Evolutionary conservation across 1,139 yeast species (phyloP).

Genomic region (Magnusiomyces fungicola): DNA sequence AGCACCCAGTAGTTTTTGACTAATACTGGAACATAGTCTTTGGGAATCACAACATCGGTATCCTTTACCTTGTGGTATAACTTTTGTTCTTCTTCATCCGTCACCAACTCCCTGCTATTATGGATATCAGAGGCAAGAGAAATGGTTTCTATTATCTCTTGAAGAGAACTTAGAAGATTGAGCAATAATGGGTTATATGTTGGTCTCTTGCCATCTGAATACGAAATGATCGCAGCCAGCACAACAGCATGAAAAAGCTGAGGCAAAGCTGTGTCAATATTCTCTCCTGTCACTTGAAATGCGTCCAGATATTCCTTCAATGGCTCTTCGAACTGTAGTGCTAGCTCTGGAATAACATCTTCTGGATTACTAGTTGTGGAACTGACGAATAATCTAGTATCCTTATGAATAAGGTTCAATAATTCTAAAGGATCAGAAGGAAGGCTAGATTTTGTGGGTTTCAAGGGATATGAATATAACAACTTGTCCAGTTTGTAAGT

Average conservation of each 20-base stretch:
- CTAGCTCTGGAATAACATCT: neutral
- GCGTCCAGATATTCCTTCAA: neutral
- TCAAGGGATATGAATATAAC: neutral
- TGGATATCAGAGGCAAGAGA: slow-evolving; percentile 9
- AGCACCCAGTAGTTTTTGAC: slow-evolving; percentile 21
- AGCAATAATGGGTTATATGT: slow-evolving; percentile 27
- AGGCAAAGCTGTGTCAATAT: neutral
- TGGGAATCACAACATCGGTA: neutral
- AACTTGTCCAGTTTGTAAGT: neutral
- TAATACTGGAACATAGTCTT: slow-evolving; percentile 6
- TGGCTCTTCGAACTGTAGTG: neutral
- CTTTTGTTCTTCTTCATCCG: too few relatives aligned
- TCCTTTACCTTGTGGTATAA: neutral
- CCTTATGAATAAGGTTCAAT: neutral
- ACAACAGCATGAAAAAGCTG: neutral
- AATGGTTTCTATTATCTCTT: slow-evolving; percentile 26
- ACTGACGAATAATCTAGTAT: neutral
- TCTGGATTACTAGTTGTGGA: too few relatives aligned
- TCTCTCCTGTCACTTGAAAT: neutral
- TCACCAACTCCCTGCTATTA: too few relatives aligned
- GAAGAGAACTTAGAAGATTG: slow-evolving; percentile 28
- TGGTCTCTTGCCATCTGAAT: slow-evolving; percentile 23
- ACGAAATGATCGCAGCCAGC: slow-evolving; percentile 19
- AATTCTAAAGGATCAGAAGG: neutral
- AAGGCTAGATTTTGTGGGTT: neutral